Percentiles rank a stretch among this genome's conserved stretches.
These are phyloP conservation scores for Fusarium nygamai DNA, from an alignment of 2,329 filamentous ascomycete genomes.

Conservation along the genomic window DNA sequence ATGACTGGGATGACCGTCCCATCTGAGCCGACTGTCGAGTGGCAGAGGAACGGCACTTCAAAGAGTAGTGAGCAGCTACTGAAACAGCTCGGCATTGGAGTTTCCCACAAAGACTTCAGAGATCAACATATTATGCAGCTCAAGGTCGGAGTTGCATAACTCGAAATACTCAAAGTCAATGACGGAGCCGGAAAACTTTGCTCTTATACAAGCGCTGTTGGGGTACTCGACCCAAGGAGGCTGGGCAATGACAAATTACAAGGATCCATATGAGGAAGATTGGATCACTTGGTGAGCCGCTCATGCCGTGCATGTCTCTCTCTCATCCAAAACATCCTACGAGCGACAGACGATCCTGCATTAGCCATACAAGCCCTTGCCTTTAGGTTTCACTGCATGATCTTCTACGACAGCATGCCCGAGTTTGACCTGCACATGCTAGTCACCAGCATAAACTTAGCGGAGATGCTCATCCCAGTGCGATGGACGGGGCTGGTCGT, in stretches of 20 bases:
- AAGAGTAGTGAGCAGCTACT: background rate
- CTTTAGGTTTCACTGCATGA: slow-evolving; percentile 5
- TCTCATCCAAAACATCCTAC: background rate
- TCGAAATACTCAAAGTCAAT: background rate
- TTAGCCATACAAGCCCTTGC: background rate
- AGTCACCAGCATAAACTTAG: background rate
- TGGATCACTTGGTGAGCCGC: background rate
- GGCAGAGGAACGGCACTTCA: background rate
- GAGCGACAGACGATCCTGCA: background rate
- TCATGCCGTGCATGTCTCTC: background rate
- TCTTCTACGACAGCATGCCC: background rate
- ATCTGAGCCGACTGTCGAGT: background rate
- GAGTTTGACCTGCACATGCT: background rate
- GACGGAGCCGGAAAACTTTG: background rate
- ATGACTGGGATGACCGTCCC: too few species aligned
- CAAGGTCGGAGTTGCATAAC: background rate
- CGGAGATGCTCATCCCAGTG: background rate
- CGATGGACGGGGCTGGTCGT: background rate
- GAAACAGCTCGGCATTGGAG: background rate
- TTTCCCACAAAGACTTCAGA: background rate
- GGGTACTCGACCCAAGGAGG: background rate
- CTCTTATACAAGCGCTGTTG: background rate
- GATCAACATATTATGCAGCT: background rate
- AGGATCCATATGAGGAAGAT: background rate
- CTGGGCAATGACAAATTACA: background rate